Evolutionary conservation across 352 stramenopile genomes (phyloP).

Genomic region (Pilasporangium apinafurcum): DNA sequence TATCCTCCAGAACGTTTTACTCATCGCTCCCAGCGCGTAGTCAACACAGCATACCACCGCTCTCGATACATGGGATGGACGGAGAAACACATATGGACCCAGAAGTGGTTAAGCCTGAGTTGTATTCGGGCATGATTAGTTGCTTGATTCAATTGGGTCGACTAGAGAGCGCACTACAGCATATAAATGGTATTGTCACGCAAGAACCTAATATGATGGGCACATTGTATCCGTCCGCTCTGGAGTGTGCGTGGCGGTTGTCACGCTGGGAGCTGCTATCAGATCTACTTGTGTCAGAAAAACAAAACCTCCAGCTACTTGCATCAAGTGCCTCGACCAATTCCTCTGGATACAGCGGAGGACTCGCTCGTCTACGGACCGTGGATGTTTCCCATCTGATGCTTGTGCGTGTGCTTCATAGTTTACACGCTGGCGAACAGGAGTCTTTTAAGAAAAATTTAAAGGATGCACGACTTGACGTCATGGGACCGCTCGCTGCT

Average conservation of each 20-base stretch:
- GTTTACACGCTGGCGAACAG: constrained; percentile 49
- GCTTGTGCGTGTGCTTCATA: constrained; percentile 77
- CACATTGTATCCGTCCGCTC: constrained; percentile 73
- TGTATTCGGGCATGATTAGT: constrained; percentile 79
- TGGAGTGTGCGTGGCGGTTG: constrained; percentile 84
- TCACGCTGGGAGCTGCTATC: constrained; percentile 77
- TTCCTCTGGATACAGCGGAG: background rate
- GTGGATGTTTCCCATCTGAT: constrained; percentile 71
- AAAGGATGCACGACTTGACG: constrained; percentile 51
- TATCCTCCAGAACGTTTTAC: constrained; percentile 24
- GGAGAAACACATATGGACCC: constrained; percentile 31
- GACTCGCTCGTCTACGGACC: constrained; percentile 31
- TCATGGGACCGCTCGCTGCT: constrained; percentile 66
- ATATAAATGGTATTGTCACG: constrained; percentile 83
- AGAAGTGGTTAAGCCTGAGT: constrained; percentile 49
- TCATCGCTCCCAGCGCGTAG: background rate
- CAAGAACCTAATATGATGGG: constrained; percentile 71
- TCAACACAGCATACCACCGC: too few species aligned
- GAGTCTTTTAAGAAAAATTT: constrained; percentile 55
- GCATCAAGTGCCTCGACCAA: constrained; percentile 12
- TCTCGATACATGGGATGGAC: too few species aligned
- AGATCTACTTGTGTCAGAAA: constrained; percentile 69
- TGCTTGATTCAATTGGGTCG: constrained; percentile 82
- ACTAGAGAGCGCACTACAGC: constrained; percentile 77
- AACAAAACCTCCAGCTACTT: constrained; percentile 53